A percentile compares a stretch with the other conserved stretches of the same genome.
Conservation (phyloP, 2,329 filamentous ascomycete genomes). For the Monosporascus sp. region DNA sequence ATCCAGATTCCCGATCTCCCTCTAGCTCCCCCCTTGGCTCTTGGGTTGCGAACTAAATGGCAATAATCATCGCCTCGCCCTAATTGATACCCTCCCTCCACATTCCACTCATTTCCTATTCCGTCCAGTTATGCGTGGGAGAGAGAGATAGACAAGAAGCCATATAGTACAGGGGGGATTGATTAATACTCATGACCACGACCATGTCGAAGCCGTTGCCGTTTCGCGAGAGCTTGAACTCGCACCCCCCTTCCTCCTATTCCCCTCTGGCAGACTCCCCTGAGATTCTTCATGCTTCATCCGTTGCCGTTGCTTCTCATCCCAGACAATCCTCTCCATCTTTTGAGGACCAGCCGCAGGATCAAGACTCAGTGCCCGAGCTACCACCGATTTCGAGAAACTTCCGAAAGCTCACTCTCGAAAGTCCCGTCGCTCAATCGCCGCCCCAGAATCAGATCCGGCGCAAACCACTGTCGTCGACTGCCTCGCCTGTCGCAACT, state of each 20-base stretch:
- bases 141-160: background rate
- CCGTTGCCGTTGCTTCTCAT: conserved; percentile 23
- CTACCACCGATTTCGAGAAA: conserved; percentile 20
- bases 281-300: conserved; percentile 35
- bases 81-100: background rate
- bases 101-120: conserved; percentile 1
- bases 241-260: conserved; percentile 1
- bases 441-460: conserved; percentile 36
- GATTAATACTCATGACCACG: too few species aligned
- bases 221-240: conserved; percentile 2
- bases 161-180: too few species aligned
- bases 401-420: conserved; percentile 24
- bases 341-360: conserved; percentile 17
- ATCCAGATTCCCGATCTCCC: background rate
- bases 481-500: conserved; percentile 46
- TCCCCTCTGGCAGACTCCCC: conserved; percentile 10
- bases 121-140: background rate
- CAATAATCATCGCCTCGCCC: background rate
- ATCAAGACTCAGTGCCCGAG: conserved; percentile 26
- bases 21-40: background rate
- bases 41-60: background rate
- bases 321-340: conserved; percentile 16
- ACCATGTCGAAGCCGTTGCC: background rate
- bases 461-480: conserved; percentile 56
- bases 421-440: conserved; percentile 15